A percentile compares a stretch with the other conserved stretches of the same genome.
Conservation (phyloP, 192 early-diverging fungal genomes). For the Piromyces sp. region DNA sequence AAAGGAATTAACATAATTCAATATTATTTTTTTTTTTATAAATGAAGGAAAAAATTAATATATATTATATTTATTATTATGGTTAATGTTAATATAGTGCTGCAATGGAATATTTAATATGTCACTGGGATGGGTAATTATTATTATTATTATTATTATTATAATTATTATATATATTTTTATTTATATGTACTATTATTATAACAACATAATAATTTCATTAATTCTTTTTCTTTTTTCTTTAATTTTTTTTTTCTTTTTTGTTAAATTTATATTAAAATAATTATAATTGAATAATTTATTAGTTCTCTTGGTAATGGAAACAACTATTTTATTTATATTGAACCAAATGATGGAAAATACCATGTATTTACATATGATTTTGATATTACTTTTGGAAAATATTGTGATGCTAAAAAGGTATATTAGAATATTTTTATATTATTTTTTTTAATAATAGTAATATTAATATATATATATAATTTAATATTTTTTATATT, state of each 20-base stretch:
- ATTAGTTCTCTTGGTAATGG: neutral
- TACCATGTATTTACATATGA: neutral
- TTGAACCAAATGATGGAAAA: neutral
- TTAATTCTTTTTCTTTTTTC: neutral
- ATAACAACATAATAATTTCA: too few relatives aligned
- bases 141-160: neutral
- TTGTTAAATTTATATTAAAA: too few relatives aligned
- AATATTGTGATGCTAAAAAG: neutral
- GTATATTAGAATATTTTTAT: neutral
- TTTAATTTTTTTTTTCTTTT: too few relatives aligned
- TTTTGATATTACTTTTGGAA: neutral
- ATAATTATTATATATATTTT: neutral
- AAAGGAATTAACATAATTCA: too few relatives aligned
- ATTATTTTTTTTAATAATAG: too few relatives aligned
- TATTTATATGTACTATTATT: too few relatives aligned
- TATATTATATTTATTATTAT: too few relatives aligned
- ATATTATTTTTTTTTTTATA: neutral
- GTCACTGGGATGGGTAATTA: neutral
- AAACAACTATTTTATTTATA: neutral
- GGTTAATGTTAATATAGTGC: too few relatives aligned
- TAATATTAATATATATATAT: too few relatives aligned
- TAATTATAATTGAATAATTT: too few relatives aligned
- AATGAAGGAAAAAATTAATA: too few relatives aligned
- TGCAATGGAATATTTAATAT: neutral
- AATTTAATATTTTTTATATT: too few relatives aligned